Evolutionary conservation across 2,329 filamentous ascomycete species (phyloP), one percentile per base, ranked within the genome.

Genomic region (Alternaria metachromatica): DNA sequence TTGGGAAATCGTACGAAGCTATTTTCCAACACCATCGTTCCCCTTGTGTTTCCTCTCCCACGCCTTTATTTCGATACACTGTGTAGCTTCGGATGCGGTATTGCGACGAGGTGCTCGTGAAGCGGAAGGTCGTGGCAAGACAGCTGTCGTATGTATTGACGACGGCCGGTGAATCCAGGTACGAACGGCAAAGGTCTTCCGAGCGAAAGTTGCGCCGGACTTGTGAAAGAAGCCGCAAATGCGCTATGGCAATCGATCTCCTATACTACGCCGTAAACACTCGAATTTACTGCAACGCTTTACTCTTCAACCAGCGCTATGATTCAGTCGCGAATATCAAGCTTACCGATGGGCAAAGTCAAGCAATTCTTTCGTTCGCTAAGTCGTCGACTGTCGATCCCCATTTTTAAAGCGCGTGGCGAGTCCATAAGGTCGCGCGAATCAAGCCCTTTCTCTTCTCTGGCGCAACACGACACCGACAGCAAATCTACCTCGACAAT

Each of bases 331-430:
- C 37, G 7, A 44, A 55, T 25, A 30, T 21, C 25, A 18, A 37
- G 37, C 37, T 18, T 41, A 41, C 37, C 37, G 2, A 61, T 64
- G 62, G 48, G 48, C 20, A 64, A 64, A 44, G 5, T 49, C 18
- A 62, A 50, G 25, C 41, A 50, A 1, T 23, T 45, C 3, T 37
- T 64, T 12, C 58, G 25, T n/a, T 62, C 53, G 6, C 20, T 62
- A 21, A 49, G 49, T 23, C 26, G 28, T 21, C 48, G 49, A 9
- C 18, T 58, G 6, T 23, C 23, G 9, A 23, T n/a, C 3, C 23
- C 41, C 8, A 49, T 15, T 12, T 48, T 10, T 11, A 43, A 21
- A 23, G 5, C 18, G 12, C 48, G 18, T 18, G 20, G 28, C 6
- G 13, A 13, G 6, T 23, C 44, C 18, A 20, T 54, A 7, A 3